Conservation (phyloP, 768 basidiomycete species). For the Suillus variegatus region DNA sequence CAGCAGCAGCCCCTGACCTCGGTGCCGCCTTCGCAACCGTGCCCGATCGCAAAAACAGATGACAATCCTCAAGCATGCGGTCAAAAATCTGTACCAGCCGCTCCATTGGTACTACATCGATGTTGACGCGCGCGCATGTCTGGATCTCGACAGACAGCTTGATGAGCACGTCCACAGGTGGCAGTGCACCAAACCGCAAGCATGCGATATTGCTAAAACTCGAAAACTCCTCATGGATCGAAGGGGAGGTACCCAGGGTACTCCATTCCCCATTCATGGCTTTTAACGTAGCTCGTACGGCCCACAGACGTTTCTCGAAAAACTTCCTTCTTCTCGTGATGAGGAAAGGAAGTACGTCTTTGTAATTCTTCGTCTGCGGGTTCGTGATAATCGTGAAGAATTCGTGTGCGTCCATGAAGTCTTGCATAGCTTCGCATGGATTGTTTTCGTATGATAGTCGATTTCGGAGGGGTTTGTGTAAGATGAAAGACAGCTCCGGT, state of each 20-base stretch:
- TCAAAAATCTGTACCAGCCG: neutral
- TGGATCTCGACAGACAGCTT: neutral
- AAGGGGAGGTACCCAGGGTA: neutral
- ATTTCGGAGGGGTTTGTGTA: neutral
- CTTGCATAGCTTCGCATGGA: neutral
- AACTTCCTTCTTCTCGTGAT: slow-evolving; percentile 1
- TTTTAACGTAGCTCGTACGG: neutral
- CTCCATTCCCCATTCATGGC: neutral
- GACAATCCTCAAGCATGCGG: neutral
- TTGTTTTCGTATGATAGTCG: neutral
- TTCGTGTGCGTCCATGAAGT: neutral
- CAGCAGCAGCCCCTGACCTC: neutral
- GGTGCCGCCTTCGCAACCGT: neutral
- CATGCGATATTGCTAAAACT: neutral
- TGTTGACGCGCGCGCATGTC: neutral
- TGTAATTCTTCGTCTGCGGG: slow-evolving; percentile 2
- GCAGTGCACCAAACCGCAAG: neutral
- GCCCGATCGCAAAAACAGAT: neutral
- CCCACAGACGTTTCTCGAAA: neutral
- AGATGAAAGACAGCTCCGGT: neutral
- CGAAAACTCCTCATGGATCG: neutral
- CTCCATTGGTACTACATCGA: neutral
- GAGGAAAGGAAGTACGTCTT: slow-evolving; percentile 4
- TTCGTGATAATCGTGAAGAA: neutral
- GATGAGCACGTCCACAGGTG: neutral